These are phyloP conservation scores for Backusella australiensis DNA, from an alignment of 192 early-diverging fungal genomes.

Conservation along the genomic window DNA sequence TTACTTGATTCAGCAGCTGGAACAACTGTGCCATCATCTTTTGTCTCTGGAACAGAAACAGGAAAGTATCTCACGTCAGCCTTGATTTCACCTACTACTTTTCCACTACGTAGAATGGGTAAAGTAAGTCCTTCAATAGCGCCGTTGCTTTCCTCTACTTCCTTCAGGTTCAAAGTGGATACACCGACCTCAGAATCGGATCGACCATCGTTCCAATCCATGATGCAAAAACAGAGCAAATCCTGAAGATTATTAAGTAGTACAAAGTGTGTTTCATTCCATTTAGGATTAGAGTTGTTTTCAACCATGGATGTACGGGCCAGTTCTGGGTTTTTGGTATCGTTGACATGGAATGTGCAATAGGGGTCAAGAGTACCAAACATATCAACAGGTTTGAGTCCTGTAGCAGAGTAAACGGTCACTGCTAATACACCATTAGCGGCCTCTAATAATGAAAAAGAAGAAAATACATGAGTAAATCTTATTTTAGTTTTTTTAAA, in stretches of 20 bases:
- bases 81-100: slow-evolving; percentile 46
- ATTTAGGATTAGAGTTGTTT: slow-evolving; percentile 81
- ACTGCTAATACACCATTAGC: slow-evolving; percentile 87
- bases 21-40: slow-evolving; percentile 40
- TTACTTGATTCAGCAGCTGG: slow-evolving; percentile 49
- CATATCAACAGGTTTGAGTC: slow-evolving; percentile 81
- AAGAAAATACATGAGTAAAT: background rate
- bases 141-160: slow-evolving; percentile 34
- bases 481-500: background rate
- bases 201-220: slow-evolving; percentile 72
- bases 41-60: slow-evolving; percentile 35
- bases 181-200: slow-evolving; percentile 71
- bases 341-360: slow-evolving; percentile 65
- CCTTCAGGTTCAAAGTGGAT: slow-evolving; percentile 46
- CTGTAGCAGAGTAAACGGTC: slow-evolving; percentile 74
- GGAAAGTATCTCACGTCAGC: slow-evolving; percentile 43
- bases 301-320: slow-evolving; percentile 62
- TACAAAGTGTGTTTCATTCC: slow-evolving; percentile 80
- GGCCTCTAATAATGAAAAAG: slow-evolving; percentile 37
- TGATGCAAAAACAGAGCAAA: slow-evolving; percentile 71
- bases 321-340: slow-evolving; percentile 55
- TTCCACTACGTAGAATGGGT: slow-evolving; percentile 26
- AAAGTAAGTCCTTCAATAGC: slow-evolving; percentile 44
- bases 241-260: slow-evolving; percentile 77
- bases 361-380: slow-evolving; percentile 92